A percentile compares a stretch with the other conserved stretches of the same genome.
Evolutionary conservation across 2,329 filamentous ascomycete genomes (phyloP).

Genomic region (Microdochium paspali): DNA sequence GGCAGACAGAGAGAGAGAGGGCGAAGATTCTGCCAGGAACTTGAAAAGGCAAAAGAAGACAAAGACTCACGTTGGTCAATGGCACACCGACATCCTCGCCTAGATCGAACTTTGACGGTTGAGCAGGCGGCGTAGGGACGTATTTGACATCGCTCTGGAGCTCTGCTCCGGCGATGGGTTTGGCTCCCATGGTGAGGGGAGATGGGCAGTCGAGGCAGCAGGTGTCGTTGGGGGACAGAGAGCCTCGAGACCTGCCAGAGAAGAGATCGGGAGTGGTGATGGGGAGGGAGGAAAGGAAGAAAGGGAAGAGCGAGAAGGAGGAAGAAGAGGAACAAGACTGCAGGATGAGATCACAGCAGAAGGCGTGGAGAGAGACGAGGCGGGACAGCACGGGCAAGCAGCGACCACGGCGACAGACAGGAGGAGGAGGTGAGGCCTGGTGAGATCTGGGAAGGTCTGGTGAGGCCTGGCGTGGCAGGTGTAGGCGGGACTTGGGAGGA

Average conservation of each 20-base stretch:
- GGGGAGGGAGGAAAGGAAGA: neutral
- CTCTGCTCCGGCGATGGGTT: conserved; percentile 1
- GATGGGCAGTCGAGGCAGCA: neutral
- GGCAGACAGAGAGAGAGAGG: neutral
- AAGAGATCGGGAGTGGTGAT: neutral
- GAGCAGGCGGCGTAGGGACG: neutral
- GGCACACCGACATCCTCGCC: neutral
- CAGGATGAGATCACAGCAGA: conserved; percentile 1
- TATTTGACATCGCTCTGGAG: neutral
- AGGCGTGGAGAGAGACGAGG: neutral
- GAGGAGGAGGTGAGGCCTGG: too few species aligned
- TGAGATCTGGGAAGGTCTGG: too few species aligned
- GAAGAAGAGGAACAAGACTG: neutral
- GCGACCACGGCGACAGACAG: too few species aligned
- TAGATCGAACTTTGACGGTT: neutral
- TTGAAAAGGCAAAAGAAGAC: too few species aligned
- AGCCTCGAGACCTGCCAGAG: neutral
- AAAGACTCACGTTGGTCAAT: neutral
- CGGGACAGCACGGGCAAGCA: neutral
- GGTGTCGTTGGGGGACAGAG: neutral
- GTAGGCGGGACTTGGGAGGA: too few species aligned
- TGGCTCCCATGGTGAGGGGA: neutral
- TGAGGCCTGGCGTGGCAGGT: too few species aligned
- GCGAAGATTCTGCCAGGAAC: too few species aligned
- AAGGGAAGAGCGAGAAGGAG: neutral